Evolutionary conservation across 495 filamentous ascomycete genomes (phyloP).

Genomic region (Talaromyces borbonicus): DNA sequence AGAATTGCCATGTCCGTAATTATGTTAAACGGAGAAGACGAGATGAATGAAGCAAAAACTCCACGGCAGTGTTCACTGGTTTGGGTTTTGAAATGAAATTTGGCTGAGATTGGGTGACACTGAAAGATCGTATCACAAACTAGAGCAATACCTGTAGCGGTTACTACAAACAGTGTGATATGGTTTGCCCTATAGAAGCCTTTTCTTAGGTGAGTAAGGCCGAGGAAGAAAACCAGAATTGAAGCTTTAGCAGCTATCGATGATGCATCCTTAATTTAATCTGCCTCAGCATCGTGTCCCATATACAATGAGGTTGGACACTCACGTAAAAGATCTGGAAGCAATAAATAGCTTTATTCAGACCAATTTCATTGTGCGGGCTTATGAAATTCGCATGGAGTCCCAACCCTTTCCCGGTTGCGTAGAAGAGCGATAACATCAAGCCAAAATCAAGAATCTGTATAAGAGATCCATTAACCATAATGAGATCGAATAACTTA

Average conservation of each 20-base stretch:
- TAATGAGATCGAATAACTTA: too few species aligned
- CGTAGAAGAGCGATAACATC: slow-evolving; percentile 59
- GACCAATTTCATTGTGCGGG: slow-evolving; percentile 27
- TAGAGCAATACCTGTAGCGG: slow-evolving; percentile 53
- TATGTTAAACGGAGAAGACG: slow-evolving; percentile 58
- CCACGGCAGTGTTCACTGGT: slow-evolving; percentile 41
- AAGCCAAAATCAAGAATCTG: too few species aligned
- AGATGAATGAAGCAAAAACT: slow-evolving; percentile 57
- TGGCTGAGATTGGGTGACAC: slow-evolving; percentile 52
- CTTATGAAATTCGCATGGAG: slow-evolving; percentile 60
- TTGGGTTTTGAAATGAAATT: slow-evolving; percentile 33
- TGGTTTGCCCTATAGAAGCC: slow-evolving; percentile 51
- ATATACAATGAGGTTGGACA: slow-evolving; percentile 10
- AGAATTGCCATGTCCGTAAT: slow-evolving; percentile 59
- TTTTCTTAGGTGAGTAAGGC: slow-evolving; percentile 51
- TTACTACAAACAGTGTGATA: slow-evolving; percentile 50
- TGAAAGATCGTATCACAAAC: slow-evolving; percentile 68
- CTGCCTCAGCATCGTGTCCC: slow-evolving; percentile 4
- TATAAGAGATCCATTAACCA: too few species aligned
- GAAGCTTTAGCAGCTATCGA: slow-evolving; percentile 70
- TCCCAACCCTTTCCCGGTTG: slow-evolving; percentile 61
- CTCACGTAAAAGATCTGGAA: slow-evolving; percentile 73
- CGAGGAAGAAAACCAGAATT: slow-evolving; percentile 67
- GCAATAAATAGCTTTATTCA: slow-evolving; percentile 64
- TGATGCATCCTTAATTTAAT: slow-evolving; percentile 61